phyloP scores from a whole-genome alignment of 805 yeast genomes.

The Teunomyces tritomae region DNA sequence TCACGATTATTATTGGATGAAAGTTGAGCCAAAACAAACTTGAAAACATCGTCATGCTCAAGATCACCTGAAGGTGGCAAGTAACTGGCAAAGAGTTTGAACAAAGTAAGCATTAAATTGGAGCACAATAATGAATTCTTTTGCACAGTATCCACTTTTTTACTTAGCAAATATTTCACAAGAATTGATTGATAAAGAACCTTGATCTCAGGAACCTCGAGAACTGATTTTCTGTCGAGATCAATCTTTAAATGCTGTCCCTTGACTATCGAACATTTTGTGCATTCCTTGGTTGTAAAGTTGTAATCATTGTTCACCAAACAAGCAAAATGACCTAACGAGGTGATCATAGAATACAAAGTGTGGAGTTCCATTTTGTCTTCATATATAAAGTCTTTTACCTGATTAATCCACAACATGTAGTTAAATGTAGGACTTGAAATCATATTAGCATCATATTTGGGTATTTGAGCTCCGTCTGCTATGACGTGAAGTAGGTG shows the following conservation, averaged over 20 bases:
- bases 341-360: slow-evolving; percentile 31
- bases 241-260: slow-evolving; percentile 24
- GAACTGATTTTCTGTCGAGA: slow-evolving; percentile 19
- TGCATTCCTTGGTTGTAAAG: slow-evolving; percentile 29
- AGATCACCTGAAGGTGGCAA: slow-evolving; percentile 41
- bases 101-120: slow-evolving; percentile 47
- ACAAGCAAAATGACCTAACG: slow-evolving; percentile 45
- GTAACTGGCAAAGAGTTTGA: slow-evolving; percentile 51
- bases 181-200: slow-evolving; percentile 24
- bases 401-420: slow-evolving; percentile 22
- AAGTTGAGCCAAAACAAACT: slow-evolving; percentile 40
- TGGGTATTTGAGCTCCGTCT: background rate
- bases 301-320: slow-evolving; percentile 37
- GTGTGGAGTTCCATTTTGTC: slow-evolving; percentile 11
- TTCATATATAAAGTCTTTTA: slow-evolving; percentile 9
- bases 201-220: slow-evolving; percentile 20
- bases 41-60: slow-evolving; percentile 31
- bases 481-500: background rate
- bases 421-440: slow-evolving; percentile 8
- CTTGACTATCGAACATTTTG: slow-evolving; percentile 30
- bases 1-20: slow-evolving; percentile 47
- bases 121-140: slow-evolving; percentile 27
- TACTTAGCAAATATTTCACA: slow-evolving; percentile 15
- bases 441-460: background rate
- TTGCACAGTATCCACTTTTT: slow-evolving; percentile 7